Percentiles rank a stretch among this genome's conserved stretches.
Evolutionary conservation across 306 rosid species (phyloP).

Genomic region (Corylus heterophylla): DNA sequence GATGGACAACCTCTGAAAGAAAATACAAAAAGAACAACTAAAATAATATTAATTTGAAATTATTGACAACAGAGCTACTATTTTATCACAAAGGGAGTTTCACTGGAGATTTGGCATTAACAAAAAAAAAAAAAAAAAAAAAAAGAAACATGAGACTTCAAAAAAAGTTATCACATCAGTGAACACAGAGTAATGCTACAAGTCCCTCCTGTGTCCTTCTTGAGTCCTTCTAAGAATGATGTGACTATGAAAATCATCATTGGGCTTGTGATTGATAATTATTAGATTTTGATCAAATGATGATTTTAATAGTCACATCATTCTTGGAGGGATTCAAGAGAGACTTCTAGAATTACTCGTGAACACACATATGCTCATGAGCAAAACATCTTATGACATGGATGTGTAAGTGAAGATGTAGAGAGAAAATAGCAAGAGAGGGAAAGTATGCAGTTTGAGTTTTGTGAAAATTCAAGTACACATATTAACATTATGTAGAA

Average conservation of each 20-base stretch:
- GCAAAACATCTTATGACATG: neutral
- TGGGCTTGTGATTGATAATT: too few relatives aligned
- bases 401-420: neutral
- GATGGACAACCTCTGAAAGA: constrained; percentile 63
- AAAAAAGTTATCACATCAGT: neutral
- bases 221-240: too few relatives aligned
- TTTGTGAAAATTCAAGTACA: neutral
- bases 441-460: neutral
- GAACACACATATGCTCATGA: neutral
- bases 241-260: too few relatives aligned
- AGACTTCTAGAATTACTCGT: too few relatives aligned
- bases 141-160: neutral
- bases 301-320: too few relatives aligned
- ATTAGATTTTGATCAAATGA: too few relatives aligned
- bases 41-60: neutral
- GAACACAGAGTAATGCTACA: neutral
- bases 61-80: neutral
- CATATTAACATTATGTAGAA: neutral
- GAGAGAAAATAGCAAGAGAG: neutral
- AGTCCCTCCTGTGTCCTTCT: too few relatives aligned
- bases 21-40: neutral
- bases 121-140: neutral
- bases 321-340: too few relatives aligned
- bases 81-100: neutral
- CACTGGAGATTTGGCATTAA: neutral